Conservation (phyloP, 306 rosid species). For the Acacia crassicarpa region DNA sequence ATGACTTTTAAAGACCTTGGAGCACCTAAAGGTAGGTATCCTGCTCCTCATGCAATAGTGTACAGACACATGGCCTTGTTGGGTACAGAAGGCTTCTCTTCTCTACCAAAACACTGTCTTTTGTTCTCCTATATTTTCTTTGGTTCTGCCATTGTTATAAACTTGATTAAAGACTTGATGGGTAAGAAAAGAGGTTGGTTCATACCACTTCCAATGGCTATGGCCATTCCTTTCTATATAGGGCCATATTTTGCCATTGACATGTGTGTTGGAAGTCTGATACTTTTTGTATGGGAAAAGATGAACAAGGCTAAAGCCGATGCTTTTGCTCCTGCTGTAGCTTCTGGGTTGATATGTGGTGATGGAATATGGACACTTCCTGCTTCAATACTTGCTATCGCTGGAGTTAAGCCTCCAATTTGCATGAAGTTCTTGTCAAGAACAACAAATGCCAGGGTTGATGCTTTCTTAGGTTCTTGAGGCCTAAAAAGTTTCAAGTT, state of each 20-base stretch:
- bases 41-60: slow-evolving; percentile 42
- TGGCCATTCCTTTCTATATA: slow-evolving; percentile 57
- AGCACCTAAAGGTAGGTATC: slow-evolving; percentile 32
- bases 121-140: slow-evolving; percentile 45
- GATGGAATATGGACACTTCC: slow-evolving; percentile 60
- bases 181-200: slow-evolving; percentile 48
- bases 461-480: slow-evolving; percentile 18
- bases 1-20: slow-evolving; percentile 51
- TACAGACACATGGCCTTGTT: slow-evolving; percentile 51
- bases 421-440: slow-evolving; percentile 61
- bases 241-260: slow-evolving; percentile 57
- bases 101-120: slow-evolving; percentile 43
- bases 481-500: background rate
- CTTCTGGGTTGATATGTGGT: slow-evolving; percentile 61
- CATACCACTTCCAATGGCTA: slow-evolving; percentile 60
- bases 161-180: slow-evolving; percentile 38
- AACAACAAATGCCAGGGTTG: slow-evolving; percentile 41
- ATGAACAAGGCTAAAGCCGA: slow-evolving; percentile 44
- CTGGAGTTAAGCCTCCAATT: slow-evolving; percentile 55
- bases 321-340: slow-evolving; percentile 50
- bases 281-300: slow-evolving; percentile 42
- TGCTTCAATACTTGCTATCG: slow-evolving; percentile 53
- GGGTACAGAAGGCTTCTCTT: slow-evolving; percentile 46
- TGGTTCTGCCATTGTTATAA: slow-evolving; percentile 39
- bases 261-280: slow-evolving; percentile 56